Percentiles rank a stretch among this genome's conserved stretches.
phyloP scores from a whole-genome alignment of 352 stramenopile species.

The Globisporangium alternatum region DNA sequence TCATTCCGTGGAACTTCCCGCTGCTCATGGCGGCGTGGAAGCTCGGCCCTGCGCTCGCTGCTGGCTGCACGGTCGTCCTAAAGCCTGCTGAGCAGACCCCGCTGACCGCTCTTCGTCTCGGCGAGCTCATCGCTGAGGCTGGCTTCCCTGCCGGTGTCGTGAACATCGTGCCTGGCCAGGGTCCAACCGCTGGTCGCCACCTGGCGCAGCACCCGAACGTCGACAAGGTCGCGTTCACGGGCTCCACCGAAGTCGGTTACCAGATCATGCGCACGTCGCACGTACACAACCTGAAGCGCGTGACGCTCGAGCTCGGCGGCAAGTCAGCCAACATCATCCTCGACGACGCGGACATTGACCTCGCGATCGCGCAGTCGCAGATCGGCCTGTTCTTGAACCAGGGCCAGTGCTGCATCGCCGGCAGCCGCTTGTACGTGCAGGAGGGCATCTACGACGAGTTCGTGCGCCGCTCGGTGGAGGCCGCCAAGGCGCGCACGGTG shows the following conservation, averaged over 20 bases:
- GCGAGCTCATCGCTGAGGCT: slow-evolving; percentile 73
- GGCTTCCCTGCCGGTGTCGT: slow-evolving; percentile 76
- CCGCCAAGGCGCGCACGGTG: slow-evolving; percentile 45
- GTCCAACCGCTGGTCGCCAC: slow-evolving; percentile 35
- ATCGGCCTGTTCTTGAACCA: slow-evolving; percentile 81
- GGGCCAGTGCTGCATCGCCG: slow-evolving; percentile 87
- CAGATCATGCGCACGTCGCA: slow-evolving; percentile 57
- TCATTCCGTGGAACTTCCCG: slow-evolving; percentile 98
- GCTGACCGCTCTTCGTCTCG: slow-evolving; percentile 87
- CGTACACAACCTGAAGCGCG: slow-evolving; percentile 63
- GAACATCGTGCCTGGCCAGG: slow-evolving; percentile 71
- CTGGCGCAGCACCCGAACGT: slow-evolving; percentile 51
- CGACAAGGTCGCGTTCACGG: slow-evolving; percentile 86
- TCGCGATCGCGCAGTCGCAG: slow-evolving; percentile 45
- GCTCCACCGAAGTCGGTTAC: slow-evolving; percentile 57
- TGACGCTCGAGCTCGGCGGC: slow-evolving; percentile 74
- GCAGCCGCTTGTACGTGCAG: slow-evolving; percentile 87
- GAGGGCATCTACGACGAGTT: slow-evolving; percentile 89
- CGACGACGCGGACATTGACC: slow-evolving; percentile 65
- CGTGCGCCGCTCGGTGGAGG: slow-evolving; percentile 49
- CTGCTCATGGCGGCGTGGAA: slow-evolving; percentile 95
- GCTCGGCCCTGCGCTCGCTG: slow-evolving; percentile 80
- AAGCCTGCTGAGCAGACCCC: slow-evolving; percentile 95
- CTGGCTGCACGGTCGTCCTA: slow-evolving; percentile 91
- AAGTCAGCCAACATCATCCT: slow-evolving; percentile 81